A percentile compares a stretch with the other conserved stretches of the same genome.
phyloP scores from a whole-genome alignment of 106 monocot species.

The Dendrobium huoshanense region DNA sequence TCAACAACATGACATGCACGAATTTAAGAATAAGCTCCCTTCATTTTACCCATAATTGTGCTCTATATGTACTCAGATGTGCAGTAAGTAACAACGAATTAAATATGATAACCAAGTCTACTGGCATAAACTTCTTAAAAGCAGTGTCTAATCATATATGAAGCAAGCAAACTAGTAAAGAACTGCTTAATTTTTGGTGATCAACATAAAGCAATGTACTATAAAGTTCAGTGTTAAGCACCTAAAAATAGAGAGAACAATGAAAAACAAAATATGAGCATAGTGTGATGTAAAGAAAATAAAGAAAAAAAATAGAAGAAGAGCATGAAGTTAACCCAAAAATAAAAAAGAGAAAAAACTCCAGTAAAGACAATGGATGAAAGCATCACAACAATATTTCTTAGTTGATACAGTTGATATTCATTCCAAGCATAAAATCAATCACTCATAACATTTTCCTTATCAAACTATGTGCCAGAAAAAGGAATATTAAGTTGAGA shows the following conservation, averaged over 20 bases:
- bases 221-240: not conserved
- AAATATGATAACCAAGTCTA: not conserved
- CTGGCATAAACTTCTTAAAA: not conserved
- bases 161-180: not conserved
- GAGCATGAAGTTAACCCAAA: too few relatives aligned
- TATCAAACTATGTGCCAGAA: too few relatives aligned
- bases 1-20: not conserved
- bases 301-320: too few relatives aligned
- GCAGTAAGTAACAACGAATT: not conserved
- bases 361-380: too few relatives aligned
- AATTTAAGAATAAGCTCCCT: not conserved
- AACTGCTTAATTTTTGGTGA: not conserved
- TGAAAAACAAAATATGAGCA: not conserved
- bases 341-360: too few relatives aligned
- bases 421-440: too few relatives aligned
- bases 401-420: too few relatives aligned
- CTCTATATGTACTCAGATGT: not conserved
- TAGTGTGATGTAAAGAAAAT: not conserved
- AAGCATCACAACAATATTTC: too few relatives aligned
- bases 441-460: too few relatives aligned
- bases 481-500: too few relatives aligned
- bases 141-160: not conserved
- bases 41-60: not conserved
- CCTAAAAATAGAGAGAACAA: not conserved
- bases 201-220: not conserved